Evolutionary conservation across 179 eudicot species (phyloP).

Genomic region (Monotropa hypopitys): DNA sequence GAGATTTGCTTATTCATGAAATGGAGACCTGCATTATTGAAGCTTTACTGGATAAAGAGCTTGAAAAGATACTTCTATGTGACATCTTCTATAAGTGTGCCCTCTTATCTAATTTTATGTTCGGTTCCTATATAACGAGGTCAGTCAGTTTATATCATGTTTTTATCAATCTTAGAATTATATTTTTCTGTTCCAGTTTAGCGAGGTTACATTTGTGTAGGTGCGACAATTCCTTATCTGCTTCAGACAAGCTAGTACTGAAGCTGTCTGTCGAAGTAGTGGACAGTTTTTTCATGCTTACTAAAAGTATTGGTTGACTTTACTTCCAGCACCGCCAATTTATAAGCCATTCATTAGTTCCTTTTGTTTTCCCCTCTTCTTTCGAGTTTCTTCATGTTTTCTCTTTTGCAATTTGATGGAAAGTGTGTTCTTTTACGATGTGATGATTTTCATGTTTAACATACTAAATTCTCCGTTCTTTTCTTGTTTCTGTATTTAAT

Average conservation of each 20-base stretch:
- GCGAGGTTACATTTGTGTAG: not conserved
- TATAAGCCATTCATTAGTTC: too few species aligned
- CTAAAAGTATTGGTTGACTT: not conserved
- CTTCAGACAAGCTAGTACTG: not conserved
- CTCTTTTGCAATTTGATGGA: not conserved
- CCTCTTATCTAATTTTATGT: conserved; percentile 55
- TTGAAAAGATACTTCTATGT: conserved; percentile 42
- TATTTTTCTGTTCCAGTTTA: not conserved
- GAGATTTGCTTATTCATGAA: conserved; percentile 55
- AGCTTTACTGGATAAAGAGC: conserved; percentile 31
- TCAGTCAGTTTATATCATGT: conserved; percentile 2
- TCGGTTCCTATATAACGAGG: conserved; percentile 58
- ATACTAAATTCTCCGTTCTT: not conserved
- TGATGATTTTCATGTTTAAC: not conserved
- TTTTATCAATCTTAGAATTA: not conserved
- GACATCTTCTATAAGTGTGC: conserved; percentile 58
- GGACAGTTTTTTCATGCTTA: not conserved
- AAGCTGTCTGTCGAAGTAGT: not conserved
- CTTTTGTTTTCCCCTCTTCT: not conserved
- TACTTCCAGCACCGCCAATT: not conserved
- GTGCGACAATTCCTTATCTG: not conserved
- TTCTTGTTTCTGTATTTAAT: not conserved
- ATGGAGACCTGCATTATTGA: conserved; percentile 55
- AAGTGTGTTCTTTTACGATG: not conserved
- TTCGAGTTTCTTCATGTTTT: not conserved